Conservation (phyloP, 2,329 filamentous ascomycete species). For the Phaeosphaeria sp. region DNA sequence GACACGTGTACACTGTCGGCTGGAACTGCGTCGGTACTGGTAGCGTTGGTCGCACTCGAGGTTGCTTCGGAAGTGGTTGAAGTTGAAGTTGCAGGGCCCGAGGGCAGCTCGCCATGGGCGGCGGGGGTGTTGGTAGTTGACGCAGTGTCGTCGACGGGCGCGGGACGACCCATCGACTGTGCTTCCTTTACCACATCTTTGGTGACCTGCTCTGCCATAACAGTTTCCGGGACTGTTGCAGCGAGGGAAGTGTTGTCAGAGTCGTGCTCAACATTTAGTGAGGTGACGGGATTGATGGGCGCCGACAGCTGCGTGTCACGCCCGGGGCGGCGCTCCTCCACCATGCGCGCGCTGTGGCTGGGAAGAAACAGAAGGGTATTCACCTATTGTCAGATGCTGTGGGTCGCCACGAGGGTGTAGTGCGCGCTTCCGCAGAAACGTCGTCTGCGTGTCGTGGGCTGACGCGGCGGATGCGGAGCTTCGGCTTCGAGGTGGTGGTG, state of each 20-base stretch:
- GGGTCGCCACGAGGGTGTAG: conserved; percentile 47
- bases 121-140: conserved; percentile 63
- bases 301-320: conserved; percentile 25
- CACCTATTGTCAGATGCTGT: conserved; percentile 50
- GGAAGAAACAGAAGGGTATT: conserved; percentile 35
- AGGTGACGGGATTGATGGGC: conserved; percentile 17
- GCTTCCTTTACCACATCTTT: conserved; percentile 76
- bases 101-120: conserved; percentile 55
- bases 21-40: conserved; percentile 25
- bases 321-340: conserved; percentile 24
- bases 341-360: conserved; percentile 29
- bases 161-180: conserved; percentile 69
- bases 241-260: conserved; percentile 43
- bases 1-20: conserved; percentile 22
- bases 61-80: conserved; percentile 34
- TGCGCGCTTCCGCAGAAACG: conserved; percentile 51
- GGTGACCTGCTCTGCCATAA: conserved; percentile 75
- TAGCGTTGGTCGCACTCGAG: conserved; percentile 47
- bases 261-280: conserved; percentile 31
- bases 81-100: conserved; percentile 42
- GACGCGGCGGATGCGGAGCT: conserved; percentile 43
- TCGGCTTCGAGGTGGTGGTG: conserved; percentile 27
- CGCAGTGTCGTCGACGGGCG: conserved; percentile 71
- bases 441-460: conserved; percentile 36
- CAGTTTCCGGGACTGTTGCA: conserved; percentile 61